Evolutionary conservation across 2,329 filamentous ascomycete genomes (phyloP), one percentile per base, ranked within the genome.

Genomic region (Cytospora mali): DNA sequence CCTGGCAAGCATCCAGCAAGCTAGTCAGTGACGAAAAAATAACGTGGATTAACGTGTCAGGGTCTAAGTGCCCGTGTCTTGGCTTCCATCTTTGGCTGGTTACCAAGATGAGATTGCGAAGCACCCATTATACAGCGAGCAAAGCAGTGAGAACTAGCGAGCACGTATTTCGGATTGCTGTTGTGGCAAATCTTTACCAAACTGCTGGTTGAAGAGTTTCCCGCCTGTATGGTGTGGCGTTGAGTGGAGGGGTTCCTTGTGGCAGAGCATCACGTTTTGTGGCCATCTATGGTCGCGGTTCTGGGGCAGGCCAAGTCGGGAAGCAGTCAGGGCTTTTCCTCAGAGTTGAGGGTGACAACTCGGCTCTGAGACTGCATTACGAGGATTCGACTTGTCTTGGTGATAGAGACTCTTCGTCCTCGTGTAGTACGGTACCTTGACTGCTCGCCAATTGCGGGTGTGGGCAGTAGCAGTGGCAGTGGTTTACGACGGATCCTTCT

Each of bases 1-100:
- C 81, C 81, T 84, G 81, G 80, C 81, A 83, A 84, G 82, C 82
- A 77, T 73, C 71, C 62, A 56, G 66, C 57, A 67, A 69, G 71
- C 55, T 63, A 68, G 58, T 62, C 60, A 56, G 60, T 64, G 63
- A 57, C 54, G 52, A 55, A 18, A 42, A 57, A 55, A n/a, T n/a
- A 39, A 62, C 29, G 50, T 58, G 71, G 71, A 70, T 68, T 62
- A 64, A 66, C 69, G 69, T 69, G 63, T 65, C 56, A 60, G 61
- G 39, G 46, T 61, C 53, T 57, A 14, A 31, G 60, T 54, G 60
- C 31, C 56, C 62, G 57, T 65, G 66, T 69, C 51, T 60, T 56
- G 56, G 33, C 64, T 64, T 54, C 13, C 65, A 62, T 60, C 35
- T 64, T 58, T 69, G 69, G 68, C 66, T 68, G 69, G 65, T 68